A percentile compares a stretch with the other conserved stretches of the same genome.
phyloP scores from a whole-genome alignment of 495 filamentous ascomycete species.

The Penicillium cataractarum region DNA sequence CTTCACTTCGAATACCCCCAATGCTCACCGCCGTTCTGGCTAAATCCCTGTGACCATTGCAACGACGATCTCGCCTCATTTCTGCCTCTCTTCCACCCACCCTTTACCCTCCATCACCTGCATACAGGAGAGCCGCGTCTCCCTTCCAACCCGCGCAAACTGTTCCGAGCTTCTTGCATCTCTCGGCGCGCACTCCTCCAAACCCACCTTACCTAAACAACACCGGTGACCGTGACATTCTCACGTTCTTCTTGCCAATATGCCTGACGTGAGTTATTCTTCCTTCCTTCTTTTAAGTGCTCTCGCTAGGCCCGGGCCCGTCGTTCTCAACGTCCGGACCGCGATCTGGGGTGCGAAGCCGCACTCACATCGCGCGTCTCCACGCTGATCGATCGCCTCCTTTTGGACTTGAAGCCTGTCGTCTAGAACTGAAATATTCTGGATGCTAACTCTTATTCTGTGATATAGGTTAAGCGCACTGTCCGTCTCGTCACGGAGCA shows the following conservation, averaged over 20 bases:
- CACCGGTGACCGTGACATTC: not conserved
- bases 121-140: not conserved
- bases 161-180: constrained; percentile 15
- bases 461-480: constrained; percentile 73
- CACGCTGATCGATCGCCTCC: not conserved
- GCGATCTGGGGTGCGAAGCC: not conserved
- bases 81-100: not conserved
- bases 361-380: not conserved
- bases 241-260: constrained; percentile 24
- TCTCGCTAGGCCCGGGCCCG: not conserved
- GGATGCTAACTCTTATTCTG: not conserved
- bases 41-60: not conserved
- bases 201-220: not conserved
- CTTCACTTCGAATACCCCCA: constrained; percentile 5
- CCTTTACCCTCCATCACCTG: constrained; percentile 6
- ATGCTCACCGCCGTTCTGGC: not conserved
- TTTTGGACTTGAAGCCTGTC: not conserved
- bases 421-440: not conserved
- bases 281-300: not conserved
- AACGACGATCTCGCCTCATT: not conserved
- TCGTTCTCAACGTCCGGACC: not conserved
- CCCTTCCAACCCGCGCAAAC: constrained; percentile 12
- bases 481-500: constrained; percentile 94
- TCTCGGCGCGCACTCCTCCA: constrained; percentile 13
- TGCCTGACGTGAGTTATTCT: constrained; percentile 52